Conservation (phyloP, 2,329 filamentous ascomycete species). For the Coniochaeta sp. region DNA sequence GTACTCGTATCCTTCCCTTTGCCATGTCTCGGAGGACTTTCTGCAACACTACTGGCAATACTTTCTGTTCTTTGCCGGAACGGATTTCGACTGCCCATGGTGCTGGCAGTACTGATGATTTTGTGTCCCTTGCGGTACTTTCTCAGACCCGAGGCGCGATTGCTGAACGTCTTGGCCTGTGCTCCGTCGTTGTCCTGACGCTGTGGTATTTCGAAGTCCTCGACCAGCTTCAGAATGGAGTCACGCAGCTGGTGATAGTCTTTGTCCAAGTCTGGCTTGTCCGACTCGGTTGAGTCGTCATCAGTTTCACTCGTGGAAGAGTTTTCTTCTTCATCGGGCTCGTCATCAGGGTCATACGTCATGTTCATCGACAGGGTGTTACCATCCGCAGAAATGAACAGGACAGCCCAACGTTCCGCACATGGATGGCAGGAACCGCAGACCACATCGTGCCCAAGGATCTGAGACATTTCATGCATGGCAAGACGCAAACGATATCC, state of each 20-base stretch:
- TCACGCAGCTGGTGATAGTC: conserved; percentile 77
- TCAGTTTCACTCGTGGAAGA: conserved; percentile 55
- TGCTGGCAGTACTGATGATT: conserved; percentile 42
- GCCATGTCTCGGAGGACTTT: conserved; percentile 15
- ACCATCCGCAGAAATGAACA: conserved; percentile 71
- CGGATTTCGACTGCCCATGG: conserved; percentile 51
- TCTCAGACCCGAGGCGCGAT: conserved; percentile 56
- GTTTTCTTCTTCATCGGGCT: conserved; percentile 55
- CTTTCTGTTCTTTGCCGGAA: conserved; percentile 32
- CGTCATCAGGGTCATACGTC: conserved; percentile 63
- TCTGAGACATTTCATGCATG: conserved; percentile 63
- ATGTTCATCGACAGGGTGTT: conserved; percentile 62
- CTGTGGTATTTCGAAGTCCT: conserved; percentile 75
- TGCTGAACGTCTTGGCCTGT: conserved; percentile 58
- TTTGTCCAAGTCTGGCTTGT: conserved; percentile 60
- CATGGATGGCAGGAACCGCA: conserved; percentile 70
- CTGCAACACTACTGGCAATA: conserved; percentile 18
- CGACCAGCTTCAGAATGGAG: conserved; percentile 71
- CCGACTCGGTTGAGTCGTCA: conserved; percentile 49
- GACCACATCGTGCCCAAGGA: conserved; percentile 55
- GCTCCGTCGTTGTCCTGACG: conserved; percentile 52
- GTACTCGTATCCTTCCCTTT: conserved; percentile 21
- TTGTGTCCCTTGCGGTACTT: conserved; percentile 55
- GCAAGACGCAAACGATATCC: conserved; percentile 59
- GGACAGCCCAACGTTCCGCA: conserved; percentile 73